Conservation (phyloP, 768 basidiomycete genomes). For the Boletus reticulatus region DNA sequence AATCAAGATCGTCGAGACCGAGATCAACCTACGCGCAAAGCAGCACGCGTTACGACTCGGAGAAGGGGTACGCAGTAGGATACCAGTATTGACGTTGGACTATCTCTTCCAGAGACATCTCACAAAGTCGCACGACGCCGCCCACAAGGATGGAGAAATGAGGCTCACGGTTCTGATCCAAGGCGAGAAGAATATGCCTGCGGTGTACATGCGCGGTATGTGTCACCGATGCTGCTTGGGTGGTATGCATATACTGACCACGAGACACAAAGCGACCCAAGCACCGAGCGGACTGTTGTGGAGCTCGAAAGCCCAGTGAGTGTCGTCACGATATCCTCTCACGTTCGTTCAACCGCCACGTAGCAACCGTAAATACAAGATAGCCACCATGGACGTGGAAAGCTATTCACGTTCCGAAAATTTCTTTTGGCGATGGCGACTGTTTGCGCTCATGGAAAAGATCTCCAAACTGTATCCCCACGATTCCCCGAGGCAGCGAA, state of each 20-base stretch:
- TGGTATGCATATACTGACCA: neutral
- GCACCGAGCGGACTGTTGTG: conserved; percentile 34
- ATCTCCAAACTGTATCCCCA: conserved; percentile 37
- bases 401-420: conserved; percentile 43
- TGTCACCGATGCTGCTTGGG: neutral
- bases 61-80: conserved; percentile 12
- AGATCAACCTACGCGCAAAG: conserved; percentile 41
- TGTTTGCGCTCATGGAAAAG: conserved; percentile 45
- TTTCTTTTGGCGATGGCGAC: conserved; percentile 52
- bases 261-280: conserved; percentile 20
- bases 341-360: conserved; percentile 5
- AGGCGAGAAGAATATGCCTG: conserved; percentile 39
- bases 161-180: conserved; percentile 42
- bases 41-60: conserved; percentile 23
- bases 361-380: conserved; percentile 43
- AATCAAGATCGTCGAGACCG: conserved; percentile 37
- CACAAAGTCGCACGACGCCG: conserved; percentile 13
- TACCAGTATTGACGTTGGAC: conserved; percentile 35
- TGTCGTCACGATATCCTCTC: neutral
- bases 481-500: conserved; percentile 37
- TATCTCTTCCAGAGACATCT: conserved; percentile 31
- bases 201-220: conserved; percentile 41
- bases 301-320: conserved; percentile 29
- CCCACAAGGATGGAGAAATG: conserved; percentile 11
- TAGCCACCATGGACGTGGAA: conserved; percentile 45